These are phyloP conservation scores for Hypoxylon fragiforme DNA, from an alignment of 495 filamentous ascomycete genomes.

Conservation along the genomic window DNA sequence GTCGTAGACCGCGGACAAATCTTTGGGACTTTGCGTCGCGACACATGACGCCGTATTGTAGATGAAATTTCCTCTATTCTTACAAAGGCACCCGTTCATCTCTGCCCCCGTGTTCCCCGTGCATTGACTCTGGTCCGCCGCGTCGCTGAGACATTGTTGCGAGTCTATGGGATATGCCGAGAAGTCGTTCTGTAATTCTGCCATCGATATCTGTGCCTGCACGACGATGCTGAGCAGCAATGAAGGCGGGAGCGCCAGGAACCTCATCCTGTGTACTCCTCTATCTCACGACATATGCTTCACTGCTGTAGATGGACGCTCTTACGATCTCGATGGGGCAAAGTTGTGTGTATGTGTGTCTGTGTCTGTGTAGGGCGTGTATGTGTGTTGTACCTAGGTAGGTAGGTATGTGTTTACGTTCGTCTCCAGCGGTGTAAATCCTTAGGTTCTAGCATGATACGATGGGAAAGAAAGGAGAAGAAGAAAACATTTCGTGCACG, in stretches of 20 bases:
- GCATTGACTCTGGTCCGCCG: conserved; percentile 41
- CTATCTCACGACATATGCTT: neutral
- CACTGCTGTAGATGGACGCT: neutral
- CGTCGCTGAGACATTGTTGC: conserved; percentile 43
- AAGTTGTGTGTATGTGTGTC: neutral
- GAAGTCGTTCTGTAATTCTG: conserved; percentile 43
- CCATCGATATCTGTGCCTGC: conserved; percentile 25
- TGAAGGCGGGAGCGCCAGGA: conserved; percentile 25
- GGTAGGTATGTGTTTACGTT: neutral
- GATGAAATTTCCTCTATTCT: conserved; percentile 49
- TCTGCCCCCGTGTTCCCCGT: conserved; percentile 33
- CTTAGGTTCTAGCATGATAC: neutral
- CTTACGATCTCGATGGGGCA: neutral
- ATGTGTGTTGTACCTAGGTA: no score
- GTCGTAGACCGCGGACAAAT: conserved; percentile 41
- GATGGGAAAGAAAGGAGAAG: neutral
- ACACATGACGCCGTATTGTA: conserved; percentile 47
- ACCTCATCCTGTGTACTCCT: conserved; percentile 25
- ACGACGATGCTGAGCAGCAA: conserved; percentile 41
- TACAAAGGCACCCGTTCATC: conserved; percentile 50
- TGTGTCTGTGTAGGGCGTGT: neutral
- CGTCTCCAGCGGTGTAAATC: neutral
- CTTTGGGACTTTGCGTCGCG: conserved; percentile 33
- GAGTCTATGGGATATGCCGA: conserved; percentile 45
- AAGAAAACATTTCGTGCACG: neutral